Evolutionary conservation across 345 rosid genomes (phyloP).

Genomic region (Rhizophora mangle): DNA sequence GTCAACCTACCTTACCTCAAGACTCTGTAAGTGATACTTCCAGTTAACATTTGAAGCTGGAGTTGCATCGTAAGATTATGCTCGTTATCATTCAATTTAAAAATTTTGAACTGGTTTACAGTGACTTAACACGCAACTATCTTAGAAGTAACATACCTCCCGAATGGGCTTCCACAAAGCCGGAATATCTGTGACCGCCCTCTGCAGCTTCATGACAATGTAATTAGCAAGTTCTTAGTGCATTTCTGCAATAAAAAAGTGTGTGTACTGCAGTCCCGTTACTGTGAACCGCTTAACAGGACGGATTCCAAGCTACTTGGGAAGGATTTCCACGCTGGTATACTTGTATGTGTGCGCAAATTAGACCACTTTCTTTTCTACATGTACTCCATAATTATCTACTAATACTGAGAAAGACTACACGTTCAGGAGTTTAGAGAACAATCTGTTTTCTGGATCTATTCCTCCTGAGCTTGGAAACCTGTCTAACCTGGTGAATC

Average conservation of each 20-base stretch:
- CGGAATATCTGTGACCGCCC: constrained; percentile 25
- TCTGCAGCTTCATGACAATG: too few species aligned
- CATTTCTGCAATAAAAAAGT: not conserved
- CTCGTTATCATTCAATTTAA: not conserved
- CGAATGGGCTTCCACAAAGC: constrained; percentile 40
- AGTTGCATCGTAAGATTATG: not conserved
- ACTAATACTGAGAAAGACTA: not conserved
- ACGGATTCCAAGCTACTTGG: constrained; percentile 37
- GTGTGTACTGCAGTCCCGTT: constrained; percentile 30
- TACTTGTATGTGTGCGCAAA: constrained; percentile 11
- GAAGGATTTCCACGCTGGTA: constrained; percentile 27
- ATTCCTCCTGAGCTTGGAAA: constrained; percentile 18
- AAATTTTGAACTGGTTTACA: constrained; percentile 14
- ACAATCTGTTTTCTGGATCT: constrained; percentile 9
- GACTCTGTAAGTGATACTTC: constrained; percentile 15
- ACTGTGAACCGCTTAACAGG: constrained; percentile 45
- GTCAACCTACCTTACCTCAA: constrained; percentile 20
- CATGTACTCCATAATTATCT: not conserved
- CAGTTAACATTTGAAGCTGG: not conserved
- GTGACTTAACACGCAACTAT: constrained; percentile 35
- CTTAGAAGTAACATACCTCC: constrained; percentile 43
- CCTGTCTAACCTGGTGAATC: not conserved
- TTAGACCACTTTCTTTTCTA: not conserved
- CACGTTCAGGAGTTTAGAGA: constrained; percentile 11
- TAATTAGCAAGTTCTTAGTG: too few species aligned